Evolutionary conservation across 129 eudicot species (phyloP).

Genomic region (Centrapalus pauciflorus): DNA sequence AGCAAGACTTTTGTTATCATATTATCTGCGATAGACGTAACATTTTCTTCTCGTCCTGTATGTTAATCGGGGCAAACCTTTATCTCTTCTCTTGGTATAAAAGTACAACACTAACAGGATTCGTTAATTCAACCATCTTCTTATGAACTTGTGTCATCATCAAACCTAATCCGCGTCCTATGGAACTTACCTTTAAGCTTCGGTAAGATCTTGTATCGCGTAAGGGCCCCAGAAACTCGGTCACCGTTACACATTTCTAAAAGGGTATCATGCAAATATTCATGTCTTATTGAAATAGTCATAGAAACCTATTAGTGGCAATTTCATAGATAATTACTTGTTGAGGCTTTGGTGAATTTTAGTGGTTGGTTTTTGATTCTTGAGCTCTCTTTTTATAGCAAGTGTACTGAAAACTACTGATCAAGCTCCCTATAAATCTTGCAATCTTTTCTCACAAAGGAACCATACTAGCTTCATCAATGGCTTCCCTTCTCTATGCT

Average conservation of each 20-base stretch:
- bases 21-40: neutral
- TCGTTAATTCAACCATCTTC: conserved; percentile 21
- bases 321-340: neutral
- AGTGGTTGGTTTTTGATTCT: conserved; percentile 37
- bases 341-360: conserved; percentile 41
- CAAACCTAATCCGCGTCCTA: conserved; percentile 17
- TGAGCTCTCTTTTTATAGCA: conserved; percentile 25
- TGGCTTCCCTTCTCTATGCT: conserved; percentile 43
- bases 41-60: conserved; percentile 7
- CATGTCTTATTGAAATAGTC: conserved; percentile 32
- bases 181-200: neutral
- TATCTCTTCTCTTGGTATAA: neutral
- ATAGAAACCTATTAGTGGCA: conserved; percentile 18
- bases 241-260: conserved; percentile 21
- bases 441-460: conserved; percentile 12
- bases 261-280: conserved; percentile 23
- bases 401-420: too few species aligned
- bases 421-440: neutral
- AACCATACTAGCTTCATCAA: conserved; percentile 11
- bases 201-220: conserved; percentile 5
- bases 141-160: conserved; percentile 14
- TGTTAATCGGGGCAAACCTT: conserved; percentile 2
- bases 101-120: conserved; percentile 4
- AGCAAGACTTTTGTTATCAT: conserved; percentile 3
- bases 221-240: conserved; percentile 15